These are phyloP conservation scores for Fusarium kyushuense DNA, from an alignment of 2,329 filamentous ascomycete species.

Conservation along the genomic window DNA sequence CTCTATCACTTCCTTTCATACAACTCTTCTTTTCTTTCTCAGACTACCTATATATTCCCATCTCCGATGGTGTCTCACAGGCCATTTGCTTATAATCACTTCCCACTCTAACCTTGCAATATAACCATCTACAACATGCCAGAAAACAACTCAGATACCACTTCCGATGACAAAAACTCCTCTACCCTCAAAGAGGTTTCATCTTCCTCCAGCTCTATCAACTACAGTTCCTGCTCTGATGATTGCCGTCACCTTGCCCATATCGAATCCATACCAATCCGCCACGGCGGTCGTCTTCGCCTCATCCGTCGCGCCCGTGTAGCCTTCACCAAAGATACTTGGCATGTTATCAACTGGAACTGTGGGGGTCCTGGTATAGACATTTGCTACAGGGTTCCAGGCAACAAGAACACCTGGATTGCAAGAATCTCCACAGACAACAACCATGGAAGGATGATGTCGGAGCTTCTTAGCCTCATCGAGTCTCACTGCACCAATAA, in stretches of 20 bases:
- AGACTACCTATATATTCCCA: no score
- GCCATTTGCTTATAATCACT: neutral
- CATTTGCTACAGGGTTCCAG: neutral
- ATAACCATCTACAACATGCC: neutral
- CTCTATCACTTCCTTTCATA: neutral
- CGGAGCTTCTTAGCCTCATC: neutral
- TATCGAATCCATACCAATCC: neutral
- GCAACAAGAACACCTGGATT: neutral
- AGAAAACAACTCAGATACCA: no score
- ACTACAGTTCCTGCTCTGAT: no score
- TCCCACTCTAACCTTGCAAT: no score
- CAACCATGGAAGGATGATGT: no score
- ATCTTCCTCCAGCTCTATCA: no score
- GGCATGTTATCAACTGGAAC: neutral
- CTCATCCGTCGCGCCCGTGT: neutral
- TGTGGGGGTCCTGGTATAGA: rapidly evolving
- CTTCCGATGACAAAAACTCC: neutral
- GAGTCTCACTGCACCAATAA: neutral
- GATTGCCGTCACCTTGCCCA: neutral
- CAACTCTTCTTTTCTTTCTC: no score
- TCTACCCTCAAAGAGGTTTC: neutral
- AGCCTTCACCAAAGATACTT: rapidly evolving
- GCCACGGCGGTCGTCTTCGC: neutral
- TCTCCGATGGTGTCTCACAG: no score
- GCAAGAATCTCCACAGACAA: neutral